Evolutionary conservation across 345 rosid genomes (phyloP).

Genomic region (Kandelia obovata): DNA sequence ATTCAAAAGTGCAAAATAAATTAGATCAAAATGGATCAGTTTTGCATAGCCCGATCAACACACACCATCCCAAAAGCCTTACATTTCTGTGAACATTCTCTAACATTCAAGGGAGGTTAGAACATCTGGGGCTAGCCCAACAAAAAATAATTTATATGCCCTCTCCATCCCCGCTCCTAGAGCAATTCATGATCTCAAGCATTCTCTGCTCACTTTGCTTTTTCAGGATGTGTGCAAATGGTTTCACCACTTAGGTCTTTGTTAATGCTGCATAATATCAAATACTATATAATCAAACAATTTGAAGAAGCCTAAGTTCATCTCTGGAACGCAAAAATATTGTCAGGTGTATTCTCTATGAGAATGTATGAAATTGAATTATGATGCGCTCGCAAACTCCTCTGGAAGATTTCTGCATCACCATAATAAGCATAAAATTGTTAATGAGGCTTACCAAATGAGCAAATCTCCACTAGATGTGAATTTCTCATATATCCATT

Average conservation of each 20-base stretch:
- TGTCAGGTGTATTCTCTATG: not conserved
- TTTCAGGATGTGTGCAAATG: slow-evolving; percentile 43
- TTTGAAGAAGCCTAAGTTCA: not conserved
- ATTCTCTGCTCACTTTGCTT: slow-evolving; percentile 40
- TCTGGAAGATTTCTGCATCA: not conserved
- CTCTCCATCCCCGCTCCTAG: not conserved
- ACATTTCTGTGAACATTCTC: slow-evolving; percentile 1
- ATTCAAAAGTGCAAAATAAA: not conserved
- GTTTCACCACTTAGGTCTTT: slow-evolving; percentile 46
- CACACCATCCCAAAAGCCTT: not conserved
- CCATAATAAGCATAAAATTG: not conserved
- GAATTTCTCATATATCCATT: slow-evolving; percentile 73
- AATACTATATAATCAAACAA: not conserved
- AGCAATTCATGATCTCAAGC: slow-evolving; percentile 4
- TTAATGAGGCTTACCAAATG: slow-evolving; percentile 45
- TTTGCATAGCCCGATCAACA: not conserved
- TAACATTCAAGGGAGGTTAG: not conserved
- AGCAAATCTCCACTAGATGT: slow-evolving; percentile 64
- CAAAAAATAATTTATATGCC: not conserved
- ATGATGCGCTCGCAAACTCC: not conserved
- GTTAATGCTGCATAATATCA: slow-evolving; percentile 50
- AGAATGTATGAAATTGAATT: not conserved
- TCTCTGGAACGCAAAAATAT: not conserved
- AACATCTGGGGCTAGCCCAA: slow-evolving; percentile 16
- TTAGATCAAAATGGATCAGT: not conserved